A percentile compares a stretch with the other conserved stretches of the same genome.
Evolutionary conservation across 164 flowering plant species (phyloP).

Genomic region (Piper longum): DNA sequence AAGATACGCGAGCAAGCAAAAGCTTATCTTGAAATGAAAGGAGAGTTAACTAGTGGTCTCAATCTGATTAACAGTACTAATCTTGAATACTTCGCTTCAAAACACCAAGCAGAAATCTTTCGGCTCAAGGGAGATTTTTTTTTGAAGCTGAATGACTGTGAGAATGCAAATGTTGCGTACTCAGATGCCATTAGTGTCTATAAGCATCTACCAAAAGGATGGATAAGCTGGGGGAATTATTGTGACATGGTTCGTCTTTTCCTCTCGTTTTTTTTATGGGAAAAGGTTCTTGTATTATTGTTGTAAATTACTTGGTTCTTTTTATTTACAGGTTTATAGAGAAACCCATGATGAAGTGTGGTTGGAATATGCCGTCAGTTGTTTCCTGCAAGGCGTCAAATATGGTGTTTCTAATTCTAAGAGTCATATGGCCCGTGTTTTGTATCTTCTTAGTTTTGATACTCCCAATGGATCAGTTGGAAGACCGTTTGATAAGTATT

Average conservation of each 20-base stretch:
- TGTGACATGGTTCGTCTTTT: slow-evolving; percentile 76
- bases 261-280: neutral
- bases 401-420: no score
- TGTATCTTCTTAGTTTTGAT: slow-evolving; percentile 37
- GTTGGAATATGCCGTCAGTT: no score
- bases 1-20: slow-evolving; percentile 95
- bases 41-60: slow-evolving; percentile 73
- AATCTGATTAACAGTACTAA: slow-evolving; percentile 86
- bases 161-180: slow-evolving; percentile 73
- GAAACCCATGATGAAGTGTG: no score
- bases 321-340: slow-evolving; percentile 1
- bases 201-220: slow-evolving; percentile 92
- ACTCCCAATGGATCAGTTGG: slow-evolving; percentile 84
- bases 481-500: slow-evolving; percentile 75
- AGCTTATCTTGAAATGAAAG: slow-evolving; percentile 84
- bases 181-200: slow-evolving; percentile 80
- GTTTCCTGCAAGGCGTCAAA: no score
- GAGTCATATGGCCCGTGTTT: no score
- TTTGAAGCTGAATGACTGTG: slow-evolving; percentile 75
- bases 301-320: neutral
- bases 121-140: slow-evolving; percentile 90
- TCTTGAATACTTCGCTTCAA: slow-evolving; percentile 63
- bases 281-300: neutral
- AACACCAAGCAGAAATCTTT: slow-evolving; percentile 83
- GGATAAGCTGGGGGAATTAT: slow-evolving; percentile 99